Base-by-base conservation (phyloP, 1,284 basidiomycete species). In the Bondarzewia mesenterica region DNA sequence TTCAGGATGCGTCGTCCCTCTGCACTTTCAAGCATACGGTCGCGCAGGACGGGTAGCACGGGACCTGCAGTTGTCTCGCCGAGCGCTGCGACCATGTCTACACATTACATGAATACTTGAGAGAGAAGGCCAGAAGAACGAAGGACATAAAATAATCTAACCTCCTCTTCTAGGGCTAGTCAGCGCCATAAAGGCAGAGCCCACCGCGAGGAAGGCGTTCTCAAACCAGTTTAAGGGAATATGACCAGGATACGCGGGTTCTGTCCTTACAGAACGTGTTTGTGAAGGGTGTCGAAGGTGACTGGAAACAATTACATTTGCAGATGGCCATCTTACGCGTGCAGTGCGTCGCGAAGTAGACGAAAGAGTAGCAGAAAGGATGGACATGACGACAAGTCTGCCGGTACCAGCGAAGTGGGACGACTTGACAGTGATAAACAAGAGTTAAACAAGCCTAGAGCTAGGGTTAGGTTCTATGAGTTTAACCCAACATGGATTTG, bases 51-150 rank as follows among this genome's bases (percentile, higher is more conserved):
- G 3, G 87, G 80, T n/a, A 99, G 75, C 53, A 85, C 84, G 0
- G 84, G 79, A 2, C 88, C 84, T 7, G 91, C 88, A 0, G 92
- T 93, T 0, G 90, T 90, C 67, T 98, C 94, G 21, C 88, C 90
- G 7, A 96, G 75, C 6, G 89, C 87, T 18, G 94, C 93, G 39
- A 98, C 80, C 84, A 97, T 91, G 65, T 97, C 93, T 93, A 58
- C 29, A 52, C 45, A n/a, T n/a, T n/a, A n/a, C n/a, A n/a, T n/a
- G n/a, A 22, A 14, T 21, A 15, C 2, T 16, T 14, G 21, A 7
- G 27, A 16, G 14, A 7, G 16, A 5, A 2, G n/a, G 7, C 14
- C 4, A 12, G n/a, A 46, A 22, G 4, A 23, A 3, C n/a, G 20
- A n/a, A n/a, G 41, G 32, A 42, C 12, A 38, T 36, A 8, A 16